A percentile compares a stretch with the other conserved stretches of the same genome.
phyloP scores from a whole-genome alignment of 495 filamentous ascomycete species.

The Rhizodiscina lignyota region DNA sequence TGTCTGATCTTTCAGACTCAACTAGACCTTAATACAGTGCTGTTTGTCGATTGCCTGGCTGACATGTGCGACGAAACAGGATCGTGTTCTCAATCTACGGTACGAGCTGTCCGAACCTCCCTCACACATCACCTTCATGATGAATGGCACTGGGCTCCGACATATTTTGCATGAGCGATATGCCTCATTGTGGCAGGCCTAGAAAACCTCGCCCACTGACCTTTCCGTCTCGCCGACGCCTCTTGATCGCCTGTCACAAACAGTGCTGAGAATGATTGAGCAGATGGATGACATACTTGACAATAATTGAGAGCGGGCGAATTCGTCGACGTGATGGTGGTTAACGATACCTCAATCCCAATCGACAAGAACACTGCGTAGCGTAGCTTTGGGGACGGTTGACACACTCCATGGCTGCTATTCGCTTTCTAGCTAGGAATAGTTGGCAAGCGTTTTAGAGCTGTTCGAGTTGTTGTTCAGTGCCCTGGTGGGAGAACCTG shows the following conservation, averaged over 20 bases:
- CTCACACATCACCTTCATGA: too few relatives aligned
- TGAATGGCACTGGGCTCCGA: constrained; percentile 99
- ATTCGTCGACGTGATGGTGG: constrained; percentile 4
- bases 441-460: too few relatives aligned
- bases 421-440: too few relatives aligned
- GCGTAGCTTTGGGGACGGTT: too few relatives aligned
- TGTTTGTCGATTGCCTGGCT: too few relatives aligned
- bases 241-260: background rate
- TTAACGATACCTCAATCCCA: background rate
- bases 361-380: background rate
- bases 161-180: constrained; percentile 67
- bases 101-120: too few relatives aligned
- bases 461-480: too few relatives aligned
- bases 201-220: constrained; percentile 99
- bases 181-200: constrained; percentile 96
- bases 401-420: too few relatives aligned
- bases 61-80: too few relatives aligned
- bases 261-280: background rate
- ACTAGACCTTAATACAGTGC: background rate
- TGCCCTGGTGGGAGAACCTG: too few relatives aligned
- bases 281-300: background rate
- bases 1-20: constrained; percentile 50
- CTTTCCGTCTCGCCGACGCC: background rate
- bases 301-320: constrained; percentile 10
- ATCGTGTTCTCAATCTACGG: too few relatives aligned